Percentiles rank a stretch among this genome's conserved stretches.
Evolutionary conservation across 805 yeast species (phyloP).

Genomic region (Wickerhamiella domercqiae): DNA sequence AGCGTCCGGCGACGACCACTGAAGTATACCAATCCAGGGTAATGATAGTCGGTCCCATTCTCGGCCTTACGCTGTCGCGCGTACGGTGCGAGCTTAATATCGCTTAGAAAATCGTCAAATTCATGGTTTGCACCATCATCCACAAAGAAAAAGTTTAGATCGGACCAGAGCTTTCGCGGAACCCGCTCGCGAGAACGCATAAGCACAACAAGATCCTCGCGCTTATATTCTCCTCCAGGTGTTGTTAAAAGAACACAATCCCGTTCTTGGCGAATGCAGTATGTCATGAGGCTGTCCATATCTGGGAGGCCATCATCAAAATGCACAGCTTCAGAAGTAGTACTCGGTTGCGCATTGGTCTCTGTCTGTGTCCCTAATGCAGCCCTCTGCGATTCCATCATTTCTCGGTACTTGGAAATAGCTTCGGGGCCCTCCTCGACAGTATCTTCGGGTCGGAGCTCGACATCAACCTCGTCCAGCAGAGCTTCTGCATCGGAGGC

Average conservation of each 20-base stretch:
- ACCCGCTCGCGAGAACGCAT: slow-evolving; percentile 8
- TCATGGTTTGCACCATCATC: slow-evolving; percentile 5
- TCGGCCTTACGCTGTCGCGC: slow-evolving; percentile 4
- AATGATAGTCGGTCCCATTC: slow-evolving; percentile 2
- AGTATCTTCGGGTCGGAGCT: slow-evolving; percentile 15
- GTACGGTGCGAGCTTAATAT: slow-evolving; percentile 9
- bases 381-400: slow-evolving; percentile 3
- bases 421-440: slow-evolving; percentile 19
- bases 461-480: slow-evolving; percentile 19
- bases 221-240: slow-evolving; percentile 4
- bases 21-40: slow-evolving; percentile 12
- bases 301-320: slow-evolving; percentile 7
- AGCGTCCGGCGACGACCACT: slow-evolving; percentile 8
- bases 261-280: slow-evolving; percentile 14
- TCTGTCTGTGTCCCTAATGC: background rate
- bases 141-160: no score
- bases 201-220: slow-evolving; percentile 9
- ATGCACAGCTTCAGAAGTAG: slow-evolving; percentile 5
- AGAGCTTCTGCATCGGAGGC: slow-evolving; percentile 37
- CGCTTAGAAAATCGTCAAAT: slow-evolving; percentile 9
- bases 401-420: slow-evolving; percentile 9
- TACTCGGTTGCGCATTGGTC: slow-evolving; percentile 6
- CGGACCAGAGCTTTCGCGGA: slow-evolving; percentile 7
- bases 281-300: slow-evolving; percentile 9
- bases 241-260: slow-evolving; percentile 12